These are phyloP conservation scores for Cylindrodendrum hubeiense DNA, from an alignment of 2,329 filamentous ascomycete genomes.

Conservation along the genomic window DNA sequence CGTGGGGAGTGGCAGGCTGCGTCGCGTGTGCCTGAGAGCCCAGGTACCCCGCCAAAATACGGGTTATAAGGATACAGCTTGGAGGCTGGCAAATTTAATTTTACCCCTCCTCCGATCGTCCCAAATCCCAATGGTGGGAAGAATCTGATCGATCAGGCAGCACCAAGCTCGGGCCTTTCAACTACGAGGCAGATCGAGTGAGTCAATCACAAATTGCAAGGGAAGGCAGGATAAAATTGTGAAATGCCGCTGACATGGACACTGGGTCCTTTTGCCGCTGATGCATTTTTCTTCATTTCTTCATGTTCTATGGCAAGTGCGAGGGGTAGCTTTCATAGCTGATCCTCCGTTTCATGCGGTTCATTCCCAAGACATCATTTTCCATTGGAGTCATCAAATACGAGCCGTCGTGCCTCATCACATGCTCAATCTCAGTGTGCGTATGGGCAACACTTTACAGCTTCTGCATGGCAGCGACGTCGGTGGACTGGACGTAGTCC, in stretches of 20 bases:
- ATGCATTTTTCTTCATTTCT: constrained; percentile 31
- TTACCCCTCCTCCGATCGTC: constrained; percentile 35
- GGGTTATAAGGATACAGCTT: constrained; percentile 38
- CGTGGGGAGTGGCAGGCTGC: constrained; percentile 28
- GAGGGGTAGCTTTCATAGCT: constrained; percentile 39
- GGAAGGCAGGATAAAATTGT: neutral
- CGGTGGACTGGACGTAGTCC: constrained; percentile 96
- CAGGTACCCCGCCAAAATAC: constrained; percentile 44
- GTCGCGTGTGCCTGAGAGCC: constrained; percentile 19
- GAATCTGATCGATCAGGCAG: neutral
- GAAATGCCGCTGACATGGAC: constrained; percentile 9
- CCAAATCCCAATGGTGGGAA: no score
- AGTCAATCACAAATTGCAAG: neutral
- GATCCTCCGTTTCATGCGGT: constrained; percentile 40
- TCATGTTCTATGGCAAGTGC: constrained; percentile 42
- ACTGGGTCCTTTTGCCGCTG: constrained; percentile 7
- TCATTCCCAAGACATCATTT: constrained; percentile 41
- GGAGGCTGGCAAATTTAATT: constrained; percentile 29
- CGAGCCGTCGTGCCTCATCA: constrained; percentile 50
- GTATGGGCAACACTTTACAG: constrained; percentile 68
- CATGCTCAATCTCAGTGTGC: constrained; percentile 39
- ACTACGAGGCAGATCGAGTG: neutral
- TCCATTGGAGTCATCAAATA: constrained; percentile 44
- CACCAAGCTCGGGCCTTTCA: neutral
- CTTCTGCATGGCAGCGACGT: constrained; percentile 93